Evolutionary conservation across 768 basidiomycete species (phyloP), one percentile per base, ranked within the genome.

Genomic region (Pholiota conissans): DNA sequence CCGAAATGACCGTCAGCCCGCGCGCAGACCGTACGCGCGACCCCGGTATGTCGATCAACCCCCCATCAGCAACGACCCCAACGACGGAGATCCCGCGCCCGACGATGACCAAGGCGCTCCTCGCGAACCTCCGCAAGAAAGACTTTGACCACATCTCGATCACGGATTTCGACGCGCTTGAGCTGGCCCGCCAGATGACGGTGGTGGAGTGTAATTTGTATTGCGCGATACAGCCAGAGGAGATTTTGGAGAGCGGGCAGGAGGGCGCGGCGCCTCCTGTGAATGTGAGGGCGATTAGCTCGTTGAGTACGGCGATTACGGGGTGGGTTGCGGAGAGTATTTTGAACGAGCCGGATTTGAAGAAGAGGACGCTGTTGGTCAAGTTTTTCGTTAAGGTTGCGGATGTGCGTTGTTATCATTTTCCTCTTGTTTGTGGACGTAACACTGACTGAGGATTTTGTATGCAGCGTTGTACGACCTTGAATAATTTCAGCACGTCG

Each of bases 251-350:
- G 73, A 85, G 85, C 10, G 91, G 90, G 3, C 86, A 91, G 67
- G 85, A 88, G 59, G 84, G 85, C 59, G 79, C 78, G 34, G 79
- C 79, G 65, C 77, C 84, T 6, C 82, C 86, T 18, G 71, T 81
- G 49, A 90, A 90, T 62, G 87, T 98, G 45, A 89, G 84, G 69
- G 89, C 90, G 22, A 87, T 98, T 61, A 89, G 89, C 45, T 86
- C 90, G 5, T 74, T 98, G 68, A 96, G 93, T 68, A 98, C 95
- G 13, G 84, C 89, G 53, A 89, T 98, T 63, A 98, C 95, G 1
- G 95, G 95, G 3, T 96, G 94, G 92, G 91, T 98, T 28, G 90
- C 95, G 8, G 96, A 98, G 74, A 89, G 89, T 65, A 95, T 99
- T 59, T 74, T 99, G 49, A 87, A 87, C 65, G 96, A 99, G 74